phyloP scores from a whole-genome alignment of 257 asterid species.

The Primulina eburnea region DNA sequence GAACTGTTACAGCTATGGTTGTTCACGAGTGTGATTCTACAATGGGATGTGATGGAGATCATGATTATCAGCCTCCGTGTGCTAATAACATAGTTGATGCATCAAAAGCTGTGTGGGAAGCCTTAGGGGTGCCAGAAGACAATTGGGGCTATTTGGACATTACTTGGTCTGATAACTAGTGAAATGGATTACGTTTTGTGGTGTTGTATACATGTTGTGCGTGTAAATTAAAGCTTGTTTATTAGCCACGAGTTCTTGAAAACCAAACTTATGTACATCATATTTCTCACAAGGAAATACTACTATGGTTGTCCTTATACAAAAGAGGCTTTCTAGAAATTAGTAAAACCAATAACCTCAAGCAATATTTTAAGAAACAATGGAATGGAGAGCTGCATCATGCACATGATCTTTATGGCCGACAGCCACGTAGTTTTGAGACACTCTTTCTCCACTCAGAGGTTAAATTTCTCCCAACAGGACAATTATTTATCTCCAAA shows the following conservation, averaged over 20 bases:
- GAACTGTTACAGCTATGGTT: slow-evolving; percentile 43
- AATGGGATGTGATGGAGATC: slow-evolving; percentile 39
- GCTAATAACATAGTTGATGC: slow-evolving; percentile 40
- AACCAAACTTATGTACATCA: not conserved
- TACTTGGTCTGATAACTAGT: slow-evolving; percentile 31
- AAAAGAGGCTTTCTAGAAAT: not conserved
- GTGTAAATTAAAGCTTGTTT: too few species aligned
- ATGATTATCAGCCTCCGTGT: slow-evolving; percentile 53
- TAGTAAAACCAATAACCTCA: too few species aligned
- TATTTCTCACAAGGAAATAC: not conserved
- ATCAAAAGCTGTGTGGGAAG: slow-evolving; percentile 47
- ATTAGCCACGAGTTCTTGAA: not conserved
- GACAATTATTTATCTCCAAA: not conserved
- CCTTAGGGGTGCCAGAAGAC: slow-evolving; percentile 28
- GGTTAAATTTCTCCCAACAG: not conserved
- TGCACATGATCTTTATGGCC: too few species aligned
- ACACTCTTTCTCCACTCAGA: not conserved
- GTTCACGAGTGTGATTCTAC: slow-evolving; percentile 46
- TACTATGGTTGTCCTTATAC: not conserved
- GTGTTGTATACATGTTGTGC: not conserved
- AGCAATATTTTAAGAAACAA: too few species aligned
- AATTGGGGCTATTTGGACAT: slow-evolving; percentile 31
- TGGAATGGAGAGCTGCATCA: too few species aligned
- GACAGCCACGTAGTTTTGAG: not conserved
- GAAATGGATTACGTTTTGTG: not conserved